phyloP scores from a whole-genome alignment of 129 eudicot species.

The Artemisia argyi region DNA sequence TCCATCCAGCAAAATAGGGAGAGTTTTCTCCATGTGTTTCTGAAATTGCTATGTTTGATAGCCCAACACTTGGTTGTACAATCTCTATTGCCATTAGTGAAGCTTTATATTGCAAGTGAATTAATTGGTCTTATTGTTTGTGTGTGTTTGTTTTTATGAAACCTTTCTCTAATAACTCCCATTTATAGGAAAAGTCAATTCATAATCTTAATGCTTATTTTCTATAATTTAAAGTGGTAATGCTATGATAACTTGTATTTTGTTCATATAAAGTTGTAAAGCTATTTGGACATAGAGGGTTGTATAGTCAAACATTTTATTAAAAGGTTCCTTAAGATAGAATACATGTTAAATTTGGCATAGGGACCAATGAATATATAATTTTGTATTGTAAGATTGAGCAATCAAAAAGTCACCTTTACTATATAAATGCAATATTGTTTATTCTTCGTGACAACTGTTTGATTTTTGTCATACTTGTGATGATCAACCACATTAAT shows the following conservation, averaged over 20 bases:
- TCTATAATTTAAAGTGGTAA: neutral
- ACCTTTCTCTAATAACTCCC: conserved; percentile 21
- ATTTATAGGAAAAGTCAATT: conserved; percentile 43
- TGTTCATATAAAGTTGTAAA: conserved; percentile 1
- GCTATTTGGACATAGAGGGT: conserved; percentile 3
- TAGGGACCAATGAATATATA: conserved; percentile 57
- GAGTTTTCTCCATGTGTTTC: conserved; percentile 96
- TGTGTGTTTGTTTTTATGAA: conserved; percentile 32
- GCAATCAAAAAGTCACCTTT: conserved; percentile 58
- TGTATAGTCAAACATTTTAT: conserved; percentile 3
- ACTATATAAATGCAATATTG: conserved; percentile 11
- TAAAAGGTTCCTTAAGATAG: neutral
- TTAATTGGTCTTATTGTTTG: neutral
- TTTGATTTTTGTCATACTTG: conserved; percentile 45
- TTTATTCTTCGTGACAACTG: conserved; percentile 76
- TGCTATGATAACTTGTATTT: conserved; percentile 16
- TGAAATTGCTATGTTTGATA: conserved; percentile 68
- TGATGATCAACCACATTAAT: neutral
- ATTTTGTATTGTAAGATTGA: conserved; percentile 56
- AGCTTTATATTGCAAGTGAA: conserved; percentile 12
- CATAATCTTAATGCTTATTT: conserved; percentile 17
- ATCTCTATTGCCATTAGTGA: conserved; percentile 59
- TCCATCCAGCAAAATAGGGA: conserved; percentile 96
- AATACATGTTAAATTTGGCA: conserved; percentile 6
- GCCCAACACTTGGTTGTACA: conserved; percentile 39